Evolutionary conservation across 805 yeast genomes (phyloP).

Genomic region (Ogataea degrootiae): DNA sequence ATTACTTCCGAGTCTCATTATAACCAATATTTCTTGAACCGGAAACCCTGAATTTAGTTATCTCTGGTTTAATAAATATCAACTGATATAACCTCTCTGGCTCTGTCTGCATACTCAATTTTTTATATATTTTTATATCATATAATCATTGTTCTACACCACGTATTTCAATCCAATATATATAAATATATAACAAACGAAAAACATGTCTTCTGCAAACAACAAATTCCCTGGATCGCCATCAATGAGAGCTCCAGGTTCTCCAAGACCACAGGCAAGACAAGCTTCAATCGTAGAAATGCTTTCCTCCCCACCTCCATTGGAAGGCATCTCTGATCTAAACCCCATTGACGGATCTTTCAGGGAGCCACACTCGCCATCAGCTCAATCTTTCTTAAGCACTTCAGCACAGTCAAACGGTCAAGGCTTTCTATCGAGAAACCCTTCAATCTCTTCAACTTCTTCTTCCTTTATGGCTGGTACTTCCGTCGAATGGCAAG

Average conservation of each 20-base stretch:
- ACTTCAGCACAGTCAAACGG: conserved; percentile 2
- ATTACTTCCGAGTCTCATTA: no score
- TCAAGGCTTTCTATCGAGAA: conserved; percentile 29
- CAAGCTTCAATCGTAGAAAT: conserved; percentile 72
- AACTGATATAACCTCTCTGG: no score
- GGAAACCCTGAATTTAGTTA: no score
- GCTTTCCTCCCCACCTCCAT: conserved; percentile 71
- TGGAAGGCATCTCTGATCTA: conserved; percentile 29
- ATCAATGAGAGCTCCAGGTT: conserved; percentile 32
- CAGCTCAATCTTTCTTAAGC: conserved; percentile 5
- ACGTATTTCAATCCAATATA: no score
- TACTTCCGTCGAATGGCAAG: conserved; percentile 59
- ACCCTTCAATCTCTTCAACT: conserved; percentile 33
- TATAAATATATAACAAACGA: no score
- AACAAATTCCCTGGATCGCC: conserved; percentile 34
- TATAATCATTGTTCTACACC: no score
- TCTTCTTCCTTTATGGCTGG: conserved; percentile 24
- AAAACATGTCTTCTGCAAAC: conserved; percentile 11
- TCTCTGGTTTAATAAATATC: no score
- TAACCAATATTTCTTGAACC: no score
- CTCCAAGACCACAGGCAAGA: conserved; percentile 33
- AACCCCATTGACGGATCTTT: conserved; percentile 9
- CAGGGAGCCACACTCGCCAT: conserved; percentile 15
- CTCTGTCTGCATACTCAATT: no score
- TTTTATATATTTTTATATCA: no score